Evolutionary conservation across 1,139 yeast species (phyloP).

Genomic region (Hyphopichia buzzinii): DNA sequence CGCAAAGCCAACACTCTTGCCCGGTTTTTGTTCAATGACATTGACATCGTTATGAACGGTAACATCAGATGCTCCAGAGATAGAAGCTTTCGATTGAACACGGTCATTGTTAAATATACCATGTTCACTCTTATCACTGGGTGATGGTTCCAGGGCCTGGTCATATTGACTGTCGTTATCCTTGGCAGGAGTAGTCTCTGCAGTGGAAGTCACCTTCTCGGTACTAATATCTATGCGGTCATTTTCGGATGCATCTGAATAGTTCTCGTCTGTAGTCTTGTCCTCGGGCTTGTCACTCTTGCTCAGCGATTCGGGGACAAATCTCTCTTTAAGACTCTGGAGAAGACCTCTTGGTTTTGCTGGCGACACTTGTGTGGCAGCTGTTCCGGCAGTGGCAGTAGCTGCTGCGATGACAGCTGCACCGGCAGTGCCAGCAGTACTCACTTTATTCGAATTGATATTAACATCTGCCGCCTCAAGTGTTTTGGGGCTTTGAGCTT

Average conservation of each 20-base stretch:
- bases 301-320: constrained; percentile 14
- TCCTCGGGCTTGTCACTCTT: constrained; percentile 7
- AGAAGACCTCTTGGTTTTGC: constrained; percentile 31
- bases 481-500: no score
- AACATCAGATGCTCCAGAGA: constrained; percentile 20
- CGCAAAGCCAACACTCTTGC: constrained; percentile 5
- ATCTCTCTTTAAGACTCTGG: constrained; percentile 34
- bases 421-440: constrained; percentile 11
- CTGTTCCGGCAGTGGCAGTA: constrained; percentile 7
- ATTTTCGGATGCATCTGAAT: constrained; percentile 13
- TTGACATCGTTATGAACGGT: constrained; percentile 14
- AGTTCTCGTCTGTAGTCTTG: constrained; percentile 1
- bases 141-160: constrained; percentile 4
- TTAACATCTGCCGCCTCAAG: no score
- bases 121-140: constrained; percentile 2
- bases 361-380: constrained; percentile 5
- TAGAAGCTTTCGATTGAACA: constrained; percentile 10
- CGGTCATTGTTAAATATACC: constrained; percentile 14
- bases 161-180: constrained; percentile 17
- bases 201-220: constrained; percentile 22
- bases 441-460: no score
- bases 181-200: constrained; percentile 32
- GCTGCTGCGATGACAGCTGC: constrained; percentile 9
- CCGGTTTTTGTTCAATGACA: neutral
- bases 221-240: constrained; percentile 18